Percentiles rank a stretch among this genome's conserved stretches.
These are phyloP conservation scores for Gonapodya prolifera DNA, from an alignment of 192 early-diverging fungal genomes.

Conservation along the genomic window DNA sequence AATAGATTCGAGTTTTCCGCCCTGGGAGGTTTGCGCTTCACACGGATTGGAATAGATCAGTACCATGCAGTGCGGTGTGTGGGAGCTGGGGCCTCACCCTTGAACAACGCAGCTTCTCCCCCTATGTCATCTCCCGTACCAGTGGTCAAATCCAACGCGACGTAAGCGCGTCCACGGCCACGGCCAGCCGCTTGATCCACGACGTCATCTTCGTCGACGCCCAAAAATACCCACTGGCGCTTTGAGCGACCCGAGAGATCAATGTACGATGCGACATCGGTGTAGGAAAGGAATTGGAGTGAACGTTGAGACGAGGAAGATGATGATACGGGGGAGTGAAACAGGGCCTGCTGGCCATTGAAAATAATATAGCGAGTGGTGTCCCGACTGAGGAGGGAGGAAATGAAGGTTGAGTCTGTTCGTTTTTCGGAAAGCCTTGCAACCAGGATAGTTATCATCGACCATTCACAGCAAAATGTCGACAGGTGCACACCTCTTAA, in stretches of 20 bases:
- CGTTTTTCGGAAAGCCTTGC: constrained; percentile 3
- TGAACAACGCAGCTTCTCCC: neutral
- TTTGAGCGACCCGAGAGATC: neutral
- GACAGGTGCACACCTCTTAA: neutral
- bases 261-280: neutral
- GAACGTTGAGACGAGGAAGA: neutral
- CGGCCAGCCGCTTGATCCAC: neutral
- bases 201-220: neutral
- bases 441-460: neutral
- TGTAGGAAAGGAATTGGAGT: neutral
- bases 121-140: neutral
- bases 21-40: neutral
- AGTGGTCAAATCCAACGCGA: neutral
- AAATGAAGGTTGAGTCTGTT: neutral
- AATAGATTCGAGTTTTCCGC: neutral
- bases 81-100: neutral
- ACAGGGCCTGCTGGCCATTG: neutral
- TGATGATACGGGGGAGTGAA: neutral
- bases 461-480: too few species aligned
- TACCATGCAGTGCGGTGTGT: neutral
- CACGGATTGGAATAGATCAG: neutral
- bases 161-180: neutral
- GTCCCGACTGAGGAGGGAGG: neutral
- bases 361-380: neutral
- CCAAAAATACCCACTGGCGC: constrained; percentile 5